phyloP scores from a whole-genome alignment of 768 basidiomycete genomes.

The Harrya chromipes region DNA sequence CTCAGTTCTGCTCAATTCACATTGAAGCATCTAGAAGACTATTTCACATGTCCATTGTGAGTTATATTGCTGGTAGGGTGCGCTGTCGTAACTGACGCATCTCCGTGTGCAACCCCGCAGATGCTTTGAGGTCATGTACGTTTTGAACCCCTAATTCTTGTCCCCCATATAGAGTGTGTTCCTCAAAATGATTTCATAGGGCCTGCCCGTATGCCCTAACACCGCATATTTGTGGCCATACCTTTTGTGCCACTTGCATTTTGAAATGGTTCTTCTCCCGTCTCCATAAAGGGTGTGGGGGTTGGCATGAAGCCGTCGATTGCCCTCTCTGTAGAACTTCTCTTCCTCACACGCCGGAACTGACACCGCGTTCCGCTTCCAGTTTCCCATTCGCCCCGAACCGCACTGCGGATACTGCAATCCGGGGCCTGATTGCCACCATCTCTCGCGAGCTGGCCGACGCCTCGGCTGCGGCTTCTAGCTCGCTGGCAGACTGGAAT shows the following conservation, averaged over 20 bases:
- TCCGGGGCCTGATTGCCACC: slow-evolving; percentile 51
- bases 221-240: slow-evolving; percentile 60
- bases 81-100: slow-evolving; percentile 11
- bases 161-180: slow-evolving; percentile 3
- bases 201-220: slow-evolving; percentile 57
- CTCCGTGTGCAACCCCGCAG: slow-evolving; percentile 31
- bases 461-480: slow-evolving; percentile 28
- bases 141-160: background rate
- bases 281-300: slow-evolving; percentile 57
- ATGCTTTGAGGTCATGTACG: slow-evolving; percentile 60
- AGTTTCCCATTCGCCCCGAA: slow-evolving; percentile 66
- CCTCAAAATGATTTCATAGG: slow-evolving; percentile 16
- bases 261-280: slow-evolving; percentile 69
- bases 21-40: slow-evolving; percentile 56
- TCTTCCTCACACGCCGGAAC: slow-evolving; percentile 51
- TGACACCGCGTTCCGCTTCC: slow-evolving; percentile 44
- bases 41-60: slow-evolving; percentile 64
- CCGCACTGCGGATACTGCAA: slow-evolving; percentile 49
- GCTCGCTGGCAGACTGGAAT: slow-evolving; percentile 47
- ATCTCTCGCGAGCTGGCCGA: slow-evolving; percentile 41
- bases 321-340: slow-evolving; percentile 64
- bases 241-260: slow-evolving; percentile 65
- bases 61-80: slow-evolving; percentile 22
- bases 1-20: slow-evolving; percentile 28
- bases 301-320: slow-evolving; percentile 65